These are phyloP conservation scores for Cordyceps cateniannulata DNA, from an alignment of 2,329 filamentous ascomycete species.

Conservation along the genomic window DNA sequence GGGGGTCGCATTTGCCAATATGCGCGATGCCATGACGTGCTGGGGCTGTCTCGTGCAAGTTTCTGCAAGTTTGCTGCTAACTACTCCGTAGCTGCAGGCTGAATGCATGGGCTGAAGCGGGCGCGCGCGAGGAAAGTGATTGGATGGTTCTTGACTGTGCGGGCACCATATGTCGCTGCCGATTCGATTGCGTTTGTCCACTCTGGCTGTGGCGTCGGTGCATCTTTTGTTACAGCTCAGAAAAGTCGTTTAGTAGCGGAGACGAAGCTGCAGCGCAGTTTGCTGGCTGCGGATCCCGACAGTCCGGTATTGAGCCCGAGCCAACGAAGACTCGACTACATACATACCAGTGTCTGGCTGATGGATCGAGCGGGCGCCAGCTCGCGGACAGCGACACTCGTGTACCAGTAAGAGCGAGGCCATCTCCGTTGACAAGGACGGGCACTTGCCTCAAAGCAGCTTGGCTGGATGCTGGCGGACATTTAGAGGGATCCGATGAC, in stretches of 20 bases:
- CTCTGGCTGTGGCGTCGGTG: not conserved
- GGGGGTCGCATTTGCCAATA: not conserved
- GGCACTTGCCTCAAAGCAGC: not conserved
- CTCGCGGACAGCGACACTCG: not conserved
- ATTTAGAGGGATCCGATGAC: not conserved
- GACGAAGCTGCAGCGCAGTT: not conserved
- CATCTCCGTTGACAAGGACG: not conserved
- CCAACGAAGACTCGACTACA: not conserved
- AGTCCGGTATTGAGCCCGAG: conserved; percentile 1
- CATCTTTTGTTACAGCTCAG: conserved; percentile 11
- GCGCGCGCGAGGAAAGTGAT: not conserved
- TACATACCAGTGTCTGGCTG: not conserved
- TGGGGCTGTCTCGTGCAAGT: not conserved
- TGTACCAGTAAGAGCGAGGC: not conserved
- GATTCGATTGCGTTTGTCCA: conserved; percentile 7
- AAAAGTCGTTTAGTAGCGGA: conserved; percentile 2
- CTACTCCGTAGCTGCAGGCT: not conserved
- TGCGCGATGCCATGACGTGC: conserved; percentile 3
- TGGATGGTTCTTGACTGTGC: not conserved
- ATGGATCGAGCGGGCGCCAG: not conserved
- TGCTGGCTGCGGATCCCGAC: conserved; percentile 11
- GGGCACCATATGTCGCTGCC: too few species aligned
- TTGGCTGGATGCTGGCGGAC: not conserved
- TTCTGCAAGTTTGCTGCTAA: not conserved
- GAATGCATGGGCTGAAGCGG: conserved; percentile 2